Conservation (phyloP, 2,329 filamentous ascomycete species). For the Talaromyces sp. region DNA sequence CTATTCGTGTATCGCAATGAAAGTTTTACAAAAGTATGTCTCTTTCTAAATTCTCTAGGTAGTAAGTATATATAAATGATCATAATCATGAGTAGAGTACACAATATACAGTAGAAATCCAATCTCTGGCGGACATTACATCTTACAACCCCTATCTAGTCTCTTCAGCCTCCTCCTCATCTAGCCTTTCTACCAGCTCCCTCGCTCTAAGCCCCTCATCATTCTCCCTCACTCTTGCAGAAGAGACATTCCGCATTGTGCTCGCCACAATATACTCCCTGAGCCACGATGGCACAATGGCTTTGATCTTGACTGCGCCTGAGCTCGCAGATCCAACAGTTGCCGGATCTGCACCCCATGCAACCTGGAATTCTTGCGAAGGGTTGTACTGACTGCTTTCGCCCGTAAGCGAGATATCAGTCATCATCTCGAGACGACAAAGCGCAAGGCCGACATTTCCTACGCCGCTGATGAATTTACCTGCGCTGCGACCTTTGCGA, state of each 20-base stretch:
- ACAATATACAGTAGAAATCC: background rate
- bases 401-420: constrained; percentile 68
- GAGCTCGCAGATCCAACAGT: constrained; percentile 19
- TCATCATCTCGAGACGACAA: constrained; percentile 89
- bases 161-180: constrained; percentile 30
- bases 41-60: background rate
- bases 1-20: background rate
- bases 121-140: background rate
- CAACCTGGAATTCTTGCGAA: constrained; percentile 60
- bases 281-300: constrained; percentile 80
- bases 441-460: constrained; percentile 85
- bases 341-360: constrained; percentile 45
- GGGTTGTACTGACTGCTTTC: constrained; percentile 60
- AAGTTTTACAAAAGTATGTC: background rate
- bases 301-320: constrained; percentile 60
- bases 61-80: background rate
- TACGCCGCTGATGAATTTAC: constrained; percentile 74
- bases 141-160: background rate
- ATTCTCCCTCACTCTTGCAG: constrained; percentile 19
- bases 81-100: background rate
- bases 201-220: constrained; percentile 34
- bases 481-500: constrained; percentile 64
- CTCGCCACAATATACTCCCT: constrained; percentile 43
- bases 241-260: constrained; percentile 35
- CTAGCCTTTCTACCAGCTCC: constrained; percentile 36